Conservation (phyloP, 768 basidiomycete species). For the Phylloporus sp. region DNA sequence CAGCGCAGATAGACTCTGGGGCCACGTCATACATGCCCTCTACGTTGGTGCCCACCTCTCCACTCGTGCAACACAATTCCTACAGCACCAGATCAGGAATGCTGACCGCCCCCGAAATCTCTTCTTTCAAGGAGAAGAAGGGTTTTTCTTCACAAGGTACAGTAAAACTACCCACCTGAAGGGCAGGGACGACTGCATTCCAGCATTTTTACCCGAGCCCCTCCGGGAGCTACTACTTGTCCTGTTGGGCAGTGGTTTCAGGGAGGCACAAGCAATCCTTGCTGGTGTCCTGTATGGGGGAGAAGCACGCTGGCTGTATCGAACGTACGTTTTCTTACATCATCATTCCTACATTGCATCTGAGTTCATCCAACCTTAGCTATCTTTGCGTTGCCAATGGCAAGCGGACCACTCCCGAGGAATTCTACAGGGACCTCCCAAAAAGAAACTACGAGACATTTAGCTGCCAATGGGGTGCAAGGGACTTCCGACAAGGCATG, state of each 20-base stretch:
- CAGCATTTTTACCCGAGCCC: background rate
- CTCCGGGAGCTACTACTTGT: background rate
- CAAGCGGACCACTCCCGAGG: background rate
- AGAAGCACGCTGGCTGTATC: background rate
- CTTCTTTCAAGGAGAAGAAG: constrained; percentile 5
- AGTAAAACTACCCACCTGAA: constrained; percentile 7
- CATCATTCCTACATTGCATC: background rate
- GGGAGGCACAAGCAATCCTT: constrained; percentile 1
- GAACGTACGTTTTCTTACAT: background rate
- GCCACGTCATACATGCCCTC: background rate
- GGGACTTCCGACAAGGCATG: constrained; percentile 2
- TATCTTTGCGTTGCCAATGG: background rate
- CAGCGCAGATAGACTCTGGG: background rate
- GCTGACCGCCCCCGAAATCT: constrained; percentile 1
- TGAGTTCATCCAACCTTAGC: background rate
- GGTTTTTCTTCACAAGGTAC: constrained; percentile 2
- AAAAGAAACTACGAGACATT: background rate
- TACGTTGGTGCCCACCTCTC: constrained; percentile 3
- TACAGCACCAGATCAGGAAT: constrained; percentile 6
- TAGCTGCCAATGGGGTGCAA: background rate
- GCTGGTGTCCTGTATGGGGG: background rate
- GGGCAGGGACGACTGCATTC: constrained; percentile 4
- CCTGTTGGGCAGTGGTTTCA: constrained; percentile 1
- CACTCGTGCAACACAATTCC: background rate
- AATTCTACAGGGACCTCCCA: background rate